Base-by-base conservation (phyloP, 495 filamentous ascomycete genomes). In the Podospora tetraspora region DNA sequence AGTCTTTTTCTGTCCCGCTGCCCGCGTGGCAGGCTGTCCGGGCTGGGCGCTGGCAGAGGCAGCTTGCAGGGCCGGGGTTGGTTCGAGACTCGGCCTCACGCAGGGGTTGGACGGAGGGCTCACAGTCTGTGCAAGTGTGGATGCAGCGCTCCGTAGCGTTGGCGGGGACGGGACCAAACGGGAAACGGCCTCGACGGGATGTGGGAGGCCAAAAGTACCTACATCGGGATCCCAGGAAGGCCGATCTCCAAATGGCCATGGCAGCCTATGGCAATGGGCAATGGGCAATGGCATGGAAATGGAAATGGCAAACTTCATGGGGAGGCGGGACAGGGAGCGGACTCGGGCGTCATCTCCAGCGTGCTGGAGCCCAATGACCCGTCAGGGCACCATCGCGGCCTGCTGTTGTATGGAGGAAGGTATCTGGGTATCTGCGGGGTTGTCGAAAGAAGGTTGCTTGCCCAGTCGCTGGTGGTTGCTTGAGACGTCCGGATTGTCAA, bases 11-110 rank as follows among this genome's bases (percentile, higher is more conserved):
- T n/a, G 43, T 52, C 19, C 43, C 19, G 43, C 43, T 52, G 43
- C 62, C 68, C 68, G 37, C 63, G 63, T 64, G n/a, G 68, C 68
- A 69, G 68, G 62, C 30, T 30, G n/a, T n/a, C n/a, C n/a, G 29
- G 27, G 27, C 29, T 30, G 29, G 27, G 27, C 27, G 27, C 27
- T 30, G 29, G 29, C 29, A 3, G 34, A 34, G 32, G 1, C 13
- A 43, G 27, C 16, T 23, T 52, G 43, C 43, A 52, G 43, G 16
- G 43, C 43, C 32, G 11, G 32, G 23, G 63, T 23, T 22, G 58
- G 68, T 37, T 66, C 68, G 68, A 69, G 63, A 62, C 57, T 64
- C 68, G n/a, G 57, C 29, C 24, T 21, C 23, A 57, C 59, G 66
- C 66, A 68, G 66, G 66, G 66, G 61, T 62, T 3, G 10, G 29